Base-by-base conservation (phyloP, 2,329 filamentous ascomycete species). In the Alternaria gaisen region DNA sequence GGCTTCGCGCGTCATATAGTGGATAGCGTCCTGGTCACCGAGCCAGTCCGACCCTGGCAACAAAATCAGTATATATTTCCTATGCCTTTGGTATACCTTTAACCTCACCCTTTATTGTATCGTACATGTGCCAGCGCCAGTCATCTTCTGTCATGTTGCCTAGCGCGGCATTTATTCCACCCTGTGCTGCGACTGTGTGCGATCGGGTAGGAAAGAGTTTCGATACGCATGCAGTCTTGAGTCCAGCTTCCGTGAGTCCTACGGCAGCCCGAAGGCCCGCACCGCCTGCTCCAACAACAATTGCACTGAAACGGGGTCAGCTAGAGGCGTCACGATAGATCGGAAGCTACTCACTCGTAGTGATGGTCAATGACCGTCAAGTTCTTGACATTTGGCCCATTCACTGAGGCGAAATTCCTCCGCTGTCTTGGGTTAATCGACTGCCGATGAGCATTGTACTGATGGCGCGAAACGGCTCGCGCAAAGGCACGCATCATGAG, bases 101-200 rank as follows among this genome's bases (percentile, higher is more conserved):
- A 18, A 22, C 5, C 38, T 41, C 18, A 2, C 46, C 30, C 14
- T 48, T 48, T 41, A 41, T 84, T 0, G 84, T 86, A 69, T 87
- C 84, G 73, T 87, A 87, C 82, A 86, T 85, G 72, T 87, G 85
- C 85, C 85, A 87, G 58, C 84, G 80, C 83, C 83, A 87, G 65
- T 86, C 84, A 71, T 87, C 85, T 66, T 82, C 76, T 40, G 81
- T 82, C 82, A 85, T 85, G 68, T 86, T 85, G 65, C 84, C 85
- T 16, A 87, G 75, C 4, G 85, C 85, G 10, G 85, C 85, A 72
- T 87, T 87, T 72, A 89, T 89, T 65, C 87, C 87, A 64, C 87
- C 87, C 77, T 90, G 87, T 24, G 87, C 87, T n/a, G 87, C 87
- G 60, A 89, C 87, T 11, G 87, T 90, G 77, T 89, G 87, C 68